Conservation (phyloP, 192 early-diverging fungal species). For the Phlyctochytrium bullatum region DNA sequence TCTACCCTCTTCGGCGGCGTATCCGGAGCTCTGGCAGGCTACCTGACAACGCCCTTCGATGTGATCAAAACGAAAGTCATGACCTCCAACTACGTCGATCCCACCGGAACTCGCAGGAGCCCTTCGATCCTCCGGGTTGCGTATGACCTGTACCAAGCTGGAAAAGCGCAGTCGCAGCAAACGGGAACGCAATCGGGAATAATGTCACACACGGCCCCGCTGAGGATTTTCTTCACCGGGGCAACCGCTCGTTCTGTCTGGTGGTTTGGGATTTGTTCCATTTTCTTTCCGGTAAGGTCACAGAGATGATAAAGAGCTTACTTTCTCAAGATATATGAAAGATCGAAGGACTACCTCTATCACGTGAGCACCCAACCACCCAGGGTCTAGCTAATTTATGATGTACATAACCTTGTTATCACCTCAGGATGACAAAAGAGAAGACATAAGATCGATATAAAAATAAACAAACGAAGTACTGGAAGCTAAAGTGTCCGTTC, state of each 20-base stretch:
- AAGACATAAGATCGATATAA: too few species aligned
- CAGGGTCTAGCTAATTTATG: too few species aligned
- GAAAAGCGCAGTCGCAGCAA: constrained; percentile 24
- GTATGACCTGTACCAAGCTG: constrained; percentile 16
- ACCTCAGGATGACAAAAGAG: too few species aligned
- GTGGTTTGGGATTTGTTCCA: constrained; percentile 78
- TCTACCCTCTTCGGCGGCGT: constrained; percentile 72
- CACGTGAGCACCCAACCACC: not conserved
- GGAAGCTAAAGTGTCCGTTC: too few species aligned
- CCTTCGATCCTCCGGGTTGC: constrained; percentile 13
- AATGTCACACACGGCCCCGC: constrained; percentile 19
- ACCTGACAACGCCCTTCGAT: constrained; percentile 74
- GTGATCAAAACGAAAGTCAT: constrained; percentile 69
- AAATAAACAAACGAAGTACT: too few species aligned
- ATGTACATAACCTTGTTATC: too few species aligned
- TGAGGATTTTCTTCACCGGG: constrained; percentile 60
- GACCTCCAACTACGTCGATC: too few species aligned
- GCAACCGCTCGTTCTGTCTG: constrained; percentile 60
- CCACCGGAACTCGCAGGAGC: constrained; percentile 14
- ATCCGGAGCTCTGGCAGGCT: constrained; percentile 70
- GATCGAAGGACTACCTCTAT: not conserved
- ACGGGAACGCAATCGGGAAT: constrained; percentile 6
- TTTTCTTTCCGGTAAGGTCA: constrained; percentile 62
- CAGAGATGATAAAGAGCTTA: not conserved
- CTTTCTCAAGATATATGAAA: constrained; percentile 3